phyloP scores from a whole-genome alignment of 805 yeast genomes.

The Myxozyma neotropica region DNA sequence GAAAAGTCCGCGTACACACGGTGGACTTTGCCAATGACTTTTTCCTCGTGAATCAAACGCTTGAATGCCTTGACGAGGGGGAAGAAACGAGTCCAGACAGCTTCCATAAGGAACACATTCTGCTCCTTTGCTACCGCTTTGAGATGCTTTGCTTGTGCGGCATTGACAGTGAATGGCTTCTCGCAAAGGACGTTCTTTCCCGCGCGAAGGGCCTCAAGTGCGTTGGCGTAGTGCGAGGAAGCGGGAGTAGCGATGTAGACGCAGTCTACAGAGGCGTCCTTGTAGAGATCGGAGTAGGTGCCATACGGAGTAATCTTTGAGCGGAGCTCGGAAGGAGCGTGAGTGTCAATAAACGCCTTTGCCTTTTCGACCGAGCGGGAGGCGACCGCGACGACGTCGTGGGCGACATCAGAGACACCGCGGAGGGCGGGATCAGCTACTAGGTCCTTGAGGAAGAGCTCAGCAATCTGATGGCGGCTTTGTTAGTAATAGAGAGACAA shows the following conservation, averaged over 20 bases:
- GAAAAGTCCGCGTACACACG: slow-evolving; percentile 52
- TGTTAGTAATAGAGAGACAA: too few species aligned
- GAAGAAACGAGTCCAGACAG: slow-evolving; percentile 52
- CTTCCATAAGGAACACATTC: slow-evolving; percentile 58
- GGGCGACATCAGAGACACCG: slow-evolving; percentile 36
- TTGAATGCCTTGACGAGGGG: slow-evolving; percentile 49
- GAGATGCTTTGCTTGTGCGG: slow-evolving; percentile 49
- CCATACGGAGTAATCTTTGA: slow-evolving; percentile 24
- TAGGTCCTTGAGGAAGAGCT: slow-evolving; percentile 20
- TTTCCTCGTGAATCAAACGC: slow-evolving; percentile 46
- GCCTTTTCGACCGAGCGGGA: slow-evolving; percentile 37
- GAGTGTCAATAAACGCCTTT: slow-evolving; percentile 34
- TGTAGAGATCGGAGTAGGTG: slow-evolving; percentile 48
- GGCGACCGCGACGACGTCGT: slow-evolving; percentile 37
- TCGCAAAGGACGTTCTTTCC: slow-evolving; percentile 58
- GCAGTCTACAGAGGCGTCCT: slow-evolving; percentile 48
- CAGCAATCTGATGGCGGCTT: slow-evolving; percentile 22
- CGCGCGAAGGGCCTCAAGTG: slow-evolving; percentile 46
- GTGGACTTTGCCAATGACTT: slow-evolving; percentile 50
- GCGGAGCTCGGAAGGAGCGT: slow-evolving; percentile 23
- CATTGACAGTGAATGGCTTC: slow-evolving; percentile 56
- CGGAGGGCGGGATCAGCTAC: slow-evolving; percentile 32
- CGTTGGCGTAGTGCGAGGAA: slow-evolving; percentile 51
- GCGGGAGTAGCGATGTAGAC: slow-evolving; percentile 60
- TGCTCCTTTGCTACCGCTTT: slow-evolving; percentile 50